Evolutionary conservation across 768 basidiomycete genomes (phyloP), one percentile per base, ranked within the genome.

Genomic region (Serendipita sp.): DNA sequence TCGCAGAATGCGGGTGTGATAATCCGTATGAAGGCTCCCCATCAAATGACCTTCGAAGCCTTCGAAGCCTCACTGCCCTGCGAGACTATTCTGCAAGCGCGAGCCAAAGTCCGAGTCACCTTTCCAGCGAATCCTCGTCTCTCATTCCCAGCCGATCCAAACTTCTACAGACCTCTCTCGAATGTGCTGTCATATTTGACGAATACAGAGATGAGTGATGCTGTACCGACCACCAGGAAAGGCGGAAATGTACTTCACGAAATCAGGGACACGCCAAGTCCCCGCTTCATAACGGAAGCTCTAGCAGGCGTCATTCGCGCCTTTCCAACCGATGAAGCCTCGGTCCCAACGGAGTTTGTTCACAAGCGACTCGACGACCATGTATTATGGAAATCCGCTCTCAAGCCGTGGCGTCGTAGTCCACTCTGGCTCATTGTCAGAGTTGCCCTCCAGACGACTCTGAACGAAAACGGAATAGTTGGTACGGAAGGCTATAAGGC

Each of bases 1-100:
- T 72, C 74, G 0, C 81, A 82, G 62, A 82, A 82, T 53, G 79
- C 77, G 2, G 78, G 72, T 11, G 62, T 82, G 2, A 67, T 81
- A 22, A 7, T 50, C n/a, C 45, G 45, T 22, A 50, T 7, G 17
- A 5, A 9, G 9, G 5, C 20, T 7, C 2, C 45, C 16, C 38
- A 65, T 3, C 61, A 66, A 14, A 73, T 74, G 13, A 63, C 72
- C 24, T 75, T 77, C 62, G 81, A 81, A 64, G 68, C 69, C 4
- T 82, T 82, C 62, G 77, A 81, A 65, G 71, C 75, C 14, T 77
- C 77, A 1, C 74, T 78, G 0, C 66, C 67, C 26, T 65, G 71
- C 2, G 66, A 66, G 13, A 65, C 64, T 4, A 72, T 82, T 20
- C 76, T 79, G 70, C 67, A 64, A 1, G 53, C 72, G 0, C 65